Base-by-base conservation (phyloP, 164 flowering plant species). In the Vitis riparia region DNA sequence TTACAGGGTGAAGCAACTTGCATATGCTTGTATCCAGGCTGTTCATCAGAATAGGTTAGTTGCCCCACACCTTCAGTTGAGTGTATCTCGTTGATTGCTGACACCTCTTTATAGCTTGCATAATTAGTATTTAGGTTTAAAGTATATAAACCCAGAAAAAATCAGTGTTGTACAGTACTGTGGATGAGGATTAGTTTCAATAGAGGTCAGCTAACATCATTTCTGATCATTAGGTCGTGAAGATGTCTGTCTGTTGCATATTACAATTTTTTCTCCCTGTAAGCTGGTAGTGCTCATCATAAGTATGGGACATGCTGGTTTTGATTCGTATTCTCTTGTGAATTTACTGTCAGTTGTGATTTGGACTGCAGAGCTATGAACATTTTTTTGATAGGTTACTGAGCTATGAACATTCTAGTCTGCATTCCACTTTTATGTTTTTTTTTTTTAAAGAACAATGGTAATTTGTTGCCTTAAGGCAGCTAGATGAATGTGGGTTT, bases 1-100 rank as follows among this genome's bases (percentile, higher is more conserved):
- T 62, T 83, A 77, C 81, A 85, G 97, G 77, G 86, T 95, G 70
- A 87, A 89, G 84, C 73, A 74, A 59, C 82, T 95, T 67, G 83
- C 84, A 51, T 80, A 78, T 84, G 79, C 87, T 27, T 95, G 96
- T 72, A 75, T 93, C 62, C 83, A 77, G 70, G 93, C 97, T 69
- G 77, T 93, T 73, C 85, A 93, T 83, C 85, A 80, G 27, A 90
- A 90, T 65, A 93, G 98, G 99, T 92, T 69, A 51, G 80, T 76
- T 37, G 11, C 13, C 12, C 67, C 15, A 15, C 12, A 14, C 5
- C 53, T 30, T 65, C 11, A 16, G 30, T 19, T 68, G 47, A 49
- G 27, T 23, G n/a, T 58, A 50, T 12, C 6, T 2, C 27, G 19
- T 27, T 55, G 49, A 53, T 37, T 37, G 44, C 44, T 37, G 44